Evolutionary conservation across 1,284 basidiomycete genomes (phyloP).

Genomic region (Mycena sp.): DNA sequence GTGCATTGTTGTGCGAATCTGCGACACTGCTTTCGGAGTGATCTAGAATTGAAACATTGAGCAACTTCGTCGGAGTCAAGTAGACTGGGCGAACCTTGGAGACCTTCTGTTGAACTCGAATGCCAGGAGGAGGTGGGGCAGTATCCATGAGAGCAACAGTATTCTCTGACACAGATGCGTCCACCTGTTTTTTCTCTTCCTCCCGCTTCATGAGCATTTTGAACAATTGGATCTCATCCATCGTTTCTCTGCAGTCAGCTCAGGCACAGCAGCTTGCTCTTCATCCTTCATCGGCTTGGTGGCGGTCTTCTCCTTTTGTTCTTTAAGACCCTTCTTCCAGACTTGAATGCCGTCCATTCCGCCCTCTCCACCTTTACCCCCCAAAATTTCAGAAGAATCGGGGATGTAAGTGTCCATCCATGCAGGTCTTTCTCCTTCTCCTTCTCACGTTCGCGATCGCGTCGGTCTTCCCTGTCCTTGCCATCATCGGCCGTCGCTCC

Average conservation of each 20-base stretch:
- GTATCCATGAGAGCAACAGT: slow-evolving; percentile 6
- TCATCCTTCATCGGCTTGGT: slow-evolving; percentile 32
- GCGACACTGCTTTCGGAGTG: background rate
- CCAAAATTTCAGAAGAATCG: slow-evolving; percentile 66
- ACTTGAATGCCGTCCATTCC: slow-evolving; percentile 89
- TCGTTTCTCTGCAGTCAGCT: slow-evolving; percentile 45
- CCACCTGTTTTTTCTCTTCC: slow-evolving; percentile 71
- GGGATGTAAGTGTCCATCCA: slow-evolving; percentile 93
- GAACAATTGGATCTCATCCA: slow-evolving; percentile 90
- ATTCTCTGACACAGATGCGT: slow-evolving; percentile 34
- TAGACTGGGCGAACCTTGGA: slow-evolving; percentile 12
- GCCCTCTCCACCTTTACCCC: slow-evolving; percentile 65
- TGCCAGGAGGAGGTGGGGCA: slow-evolving; percentile 19
- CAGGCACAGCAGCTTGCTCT: slow-evolving; percentile 29
- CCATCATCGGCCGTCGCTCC: slow-evolving; percentile 58
- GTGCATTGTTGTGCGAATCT: slow-evolving; percentile 1
- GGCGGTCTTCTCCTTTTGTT: slow-evolving; percentile 64
- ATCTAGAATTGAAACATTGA: background rate
- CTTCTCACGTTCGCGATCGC: slow-evolving; percentile 62
- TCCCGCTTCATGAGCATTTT: slow-evolving; percentile 87
- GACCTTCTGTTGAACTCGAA: background rate
- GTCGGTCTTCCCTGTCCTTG: slow-evolving; percentile 62
- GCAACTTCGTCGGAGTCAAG: background rate
- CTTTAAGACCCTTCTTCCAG: slow-evolving; percentile 90
- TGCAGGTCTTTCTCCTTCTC: slow-evolving; percentile 89